Percentiles rank a stretch among this genome's conserved stretches.
phyloP scores from a whole-genome alignment of 2,329 filamentous ascomycete genomes.

The Coniella lustricola region DNA sequence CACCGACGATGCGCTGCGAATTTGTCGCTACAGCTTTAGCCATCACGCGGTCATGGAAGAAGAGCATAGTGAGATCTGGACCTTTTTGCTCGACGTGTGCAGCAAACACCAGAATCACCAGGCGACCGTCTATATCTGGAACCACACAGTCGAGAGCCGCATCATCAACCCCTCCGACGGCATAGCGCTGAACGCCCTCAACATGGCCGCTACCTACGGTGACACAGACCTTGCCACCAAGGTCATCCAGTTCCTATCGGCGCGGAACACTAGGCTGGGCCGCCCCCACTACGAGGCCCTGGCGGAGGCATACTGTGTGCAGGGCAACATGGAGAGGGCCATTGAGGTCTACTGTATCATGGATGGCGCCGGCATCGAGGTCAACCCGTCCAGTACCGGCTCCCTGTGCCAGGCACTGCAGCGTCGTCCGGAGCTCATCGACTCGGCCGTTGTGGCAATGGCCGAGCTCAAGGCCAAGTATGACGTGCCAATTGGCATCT shows the following conservation, averaged over 20 bases:
- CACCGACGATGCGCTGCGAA: constrained; percentile 65
- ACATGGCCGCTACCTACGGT: constrained; percentile 60
- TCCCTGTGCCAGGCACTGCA: constrained; percentile 53
- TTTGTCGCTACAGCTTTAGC: constrained; percentile 53
- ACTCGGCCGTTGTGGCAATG: constrained; percentile 50
- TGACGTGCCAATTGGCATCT: constrained; percentile 30
- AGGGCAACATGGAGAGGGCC: constrained; percentile 55
- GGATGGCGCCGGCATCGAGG: constrained; percentile 52
- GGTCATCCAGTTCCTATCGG: constrained; percentile 59
- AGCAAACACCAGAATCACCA: constrained; percentile 56
- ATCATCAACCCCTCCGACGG: constrained; percentile 33
- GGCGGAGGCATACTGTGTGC: constrained; percentile 59
- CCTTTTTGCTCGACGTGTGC: constrained; percentile 69
- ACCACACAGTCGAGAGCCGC: constrained; percentile 35
- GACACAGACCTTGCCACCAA: constrained; percentile 64
- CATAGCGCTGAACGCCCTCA: constrained; percentile 51
- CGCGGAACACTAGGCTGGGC: constrained; percentile 49
- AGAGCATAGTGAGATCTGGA: constrained; percentile 51
- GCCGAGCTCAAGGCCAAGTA: constrained; percentile 37
- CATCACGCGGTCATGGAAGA: constrained; percentile 20
- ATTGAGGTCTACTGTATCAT: constrained; percentile 69
- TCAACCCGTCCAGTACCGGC: constrained; percentile 54
- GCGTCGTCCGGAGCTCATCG: constrained; percentile 35
- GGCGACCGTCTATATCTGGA: constrained; percentile 67
- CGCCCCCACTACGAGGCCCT: constrained; percentile 74